Evolutionary conservation across 495 filamentous ascomycete species (phyloP).

Genomic region (Lophiostoma macrostomum): DNA sequence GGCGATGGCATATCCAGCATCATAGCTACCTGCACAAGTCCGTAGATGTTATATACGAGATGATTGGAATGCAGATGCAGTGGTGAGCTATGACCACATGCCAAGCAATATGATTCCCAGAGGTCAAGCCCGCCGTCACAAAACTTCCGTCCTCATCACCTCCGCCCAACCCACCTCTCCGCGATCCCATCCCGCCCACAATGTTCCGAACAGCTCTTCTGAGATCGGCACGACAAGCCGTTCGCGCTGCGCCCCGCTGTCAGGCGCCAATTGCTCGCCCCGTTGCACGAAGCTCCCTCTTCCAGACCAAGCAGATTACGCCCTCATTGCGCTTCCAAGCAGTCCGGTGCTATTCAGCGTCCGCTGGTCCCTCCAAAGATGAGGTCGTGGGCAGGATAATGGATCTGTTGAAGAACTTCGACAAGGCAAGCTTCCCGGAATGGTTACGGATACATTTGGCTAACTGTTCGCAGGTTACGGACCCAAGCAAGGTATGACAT

Average conservation of each 20-base stretch:
- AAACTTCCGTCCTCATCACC: not conserved
- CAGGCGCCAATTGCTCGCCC: constrained; percentile 56
- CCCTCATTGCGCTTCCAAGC: constrained; percentile 57
- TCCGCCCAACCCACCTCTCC: constrained; percentile 3
- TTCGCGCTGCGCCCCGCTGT: constrained; percentile 51
- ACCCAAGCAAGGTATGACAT: constrained; percentile 44
- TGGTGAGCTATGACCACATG: too few species aligned
- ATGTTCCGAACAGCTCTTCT: constrained; percentile 88
- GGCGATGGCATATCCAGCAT: too few species aligned
- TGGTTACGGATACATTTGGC: constrained; percentile 1
- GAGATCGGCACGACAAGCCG: constrained; percentile 56
- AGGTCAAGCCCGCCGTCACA: not conserved
- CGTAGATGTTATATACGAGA: too few species aligned
- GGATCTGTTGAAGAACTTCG: constrained; percentile 86
- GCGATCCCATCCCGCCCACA: constrained; percentile 11
- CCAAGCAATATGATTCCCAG: too few species aligned
- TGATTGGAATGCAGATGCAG: too few species aligned
- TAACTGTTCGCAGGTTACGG: constrained; percentile 39
- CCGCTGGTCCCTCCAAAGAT: constrained; percentile 67
- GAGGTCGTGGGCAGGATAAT: constrained; percentile 93
- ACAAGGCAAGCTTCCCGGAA: constrained; percentile 66
- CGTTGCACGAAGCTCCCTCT: constrained; percentile 53
- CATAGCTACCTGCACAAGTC: too few species aligned
- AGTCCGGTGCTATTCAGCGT: constrained; percentile 81
- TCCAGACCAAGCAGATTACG: constrained; percentile 54